These are phyloP conservation scores for Fusarium algeriense DNA, from an alignment of 2,329 filamentous ascomycete genomes.

Conservation along the genomic window DNA sequence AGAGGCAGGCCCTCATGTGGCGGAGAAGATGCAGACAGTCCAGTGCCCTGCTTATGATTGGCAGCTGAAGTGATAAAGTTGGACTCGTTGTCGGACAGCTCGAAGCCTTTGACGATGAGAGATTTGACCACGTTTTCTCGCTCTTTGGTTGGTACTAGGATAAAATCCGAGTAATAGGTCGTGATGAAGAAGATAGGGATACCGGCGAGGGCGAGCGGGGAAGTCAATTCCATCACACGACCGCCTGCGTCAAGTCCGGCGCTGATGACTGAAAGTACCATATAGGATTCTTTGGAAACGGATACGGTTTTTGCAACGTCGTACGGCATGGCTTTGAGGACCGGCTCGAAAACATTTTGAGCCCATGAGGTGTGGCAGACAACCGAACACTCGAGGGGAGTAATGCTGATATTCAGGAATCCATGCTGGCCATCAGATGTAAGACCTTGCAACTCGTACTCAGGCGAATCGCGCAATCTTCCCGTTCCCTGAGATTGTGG, in stretches of 20 bases:
- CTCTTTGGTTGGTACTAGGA: slow-evolving; percentile 84
- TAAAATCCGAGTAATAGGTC: slow-evolving; percentile 97
- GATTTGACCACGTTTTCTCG: slow-evolving; percentile 80
- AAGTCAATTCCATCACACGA: slow-evolving; percentile 90
- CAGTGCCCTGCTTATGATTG: slow-evolving; percentile 48
- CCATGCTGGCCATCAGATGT: slow-evolving; percentile 71
- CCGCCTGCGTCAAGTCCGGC: slow-evolving; percentile 92
- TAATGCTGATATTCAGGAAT: slow-evolving; percentile 94
- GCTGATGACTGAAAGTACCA: slow-evolving; percentile 89
- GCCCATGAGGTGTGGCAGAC: slow-evolving; percentile 86
- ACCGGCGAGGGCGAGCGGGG: slow-evolving; percentile 88
- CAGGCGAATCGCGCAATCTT: slow-evolving; percentile 53
- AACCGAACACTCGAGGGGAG: slow-evolving; percentile 90
- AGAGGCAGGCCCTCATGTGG: slow-evolving; percentile 82
- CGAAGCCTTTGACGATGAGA: slow-evolving; percentile 83
- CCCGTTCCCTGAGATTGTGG: slow-evolving; percentile 66
- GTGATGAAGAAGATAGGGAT: slow-evolving; percentile 99
- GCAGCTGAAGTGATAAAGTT: slow-evolving; percentile 71
- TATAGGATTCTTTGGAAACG: slow-evolving; percentile 85
- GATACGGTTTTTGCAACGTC: slow-evolving; percentile 68
- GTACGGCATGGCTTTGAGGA: slow-evolving; percentile 72
- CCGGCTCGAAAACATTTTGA: slow-evolving; percentile 78
- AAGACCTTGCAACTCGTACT: slow-evolving; percentile 60
- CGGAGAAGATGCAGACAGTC: slow-evolving; percentile 57
- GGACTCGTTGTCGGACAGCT: slow-evolving; percentile 80